phyloP scores from a whole-genome alignment of 768 basidiomycete genomes.

The Amanita rimosa region DNA sequence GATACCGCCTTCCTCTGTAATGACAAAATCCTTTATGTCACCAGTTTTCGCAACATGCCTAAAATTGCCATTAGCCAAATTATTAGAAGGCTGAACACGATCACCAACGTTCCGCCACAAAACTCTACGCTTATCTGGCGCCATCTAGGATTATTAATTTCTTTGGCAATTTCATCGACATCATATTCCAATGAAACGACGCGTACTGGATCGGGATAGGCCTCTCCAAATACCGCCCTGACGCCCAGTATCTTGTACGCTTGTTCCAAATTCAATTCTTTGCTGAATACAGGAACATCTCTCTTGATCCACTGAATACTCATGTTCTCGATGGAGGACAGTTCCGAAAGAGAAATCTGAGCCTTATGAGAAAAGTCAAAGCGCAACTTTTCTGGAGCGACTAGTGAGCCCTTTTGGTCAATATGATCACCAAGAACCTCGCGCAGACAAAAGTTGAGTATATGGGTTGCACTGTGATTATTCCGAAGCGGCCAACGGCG shows the following conservation, averaged over 20 bases:
- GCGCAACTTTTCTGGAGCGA: slow-evolving; percentile 89
- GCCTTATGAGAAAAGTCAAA: slow-evolving; percentile 99
- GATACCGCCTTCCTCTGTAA: slow-evolving; percentile 93
- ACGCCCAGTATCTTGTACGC: slow-evolving; percentile 89
- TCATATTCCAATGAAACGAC: slow-evolving; percentile 87
- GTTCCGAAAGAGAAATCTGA: slow-evolving; percentile 64
- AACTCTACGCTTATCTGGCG: slow-evolving; percentile 87
- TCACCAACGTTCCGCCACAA: slow-evolving; percentile 83
- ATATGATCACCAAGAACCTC: slow-evolving; percentile 96
- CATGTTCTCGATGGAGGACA: slow-evolving; percentile 74
- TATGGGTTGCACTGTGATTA: slow-evolving; percentile 98
- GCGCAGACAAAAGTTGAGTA: slow-evolving; percentile 88
- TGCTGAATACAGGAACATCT: slow-evolving; percentile 83
- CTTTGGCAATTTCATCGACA: slow-evolving; percentile 75
- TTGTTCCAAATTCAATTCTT: slow-evolving; percentile 67
- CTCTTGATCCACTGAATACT: slow-evolving; percentile 83
- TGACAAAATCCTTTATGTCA: slow-evolving; percentile 93
- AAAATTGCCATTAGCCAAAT: neutral
- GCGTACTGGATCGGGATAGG: slow-evolving; percentile 95
- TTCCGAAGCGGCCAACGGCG: slow-evolving; percentile 94
- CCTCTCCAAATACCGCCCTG: slow-evolving; percentile 94
- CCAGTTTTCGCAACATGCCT: slow-evolving; percentile 95
- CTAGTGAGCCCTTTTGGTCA: slow-evolving; percentile 96
- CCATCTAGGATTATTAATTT: slow-evolving; percentile 89
- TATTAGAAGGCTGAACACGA: neutral